Evolutionary conservation across 257 asterid genomes (phyloP).

Genomic region (Petunia secreta): DNA sequence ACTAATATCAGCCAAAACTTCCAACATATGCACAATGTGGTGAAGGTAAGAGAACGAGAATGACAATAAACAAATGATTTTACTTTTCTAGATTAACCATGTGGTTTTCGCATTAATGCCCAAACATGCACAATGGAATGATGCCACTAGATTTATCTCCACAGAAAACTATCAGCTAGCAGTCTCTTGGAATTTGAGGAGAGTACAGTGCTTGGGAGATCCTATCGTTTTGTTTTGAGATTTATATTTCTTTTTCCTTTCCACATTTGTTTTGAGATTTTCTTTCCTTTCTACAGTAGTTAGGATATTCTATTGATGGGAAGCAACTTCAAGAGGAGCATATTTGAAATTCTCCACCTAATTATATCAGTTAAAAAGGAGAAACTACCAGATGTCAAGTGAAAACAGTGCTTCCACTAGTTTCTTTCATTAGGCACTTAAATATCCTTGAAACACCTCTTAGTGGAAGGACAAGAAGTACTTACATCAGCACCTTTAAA

Average conservation of each 20-base stretch:
- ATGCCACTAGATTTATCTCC: neutral
- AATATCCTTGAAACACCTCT: neutral
- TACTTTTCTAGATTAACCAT: neutral
- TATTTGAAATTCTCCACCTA: constrained; percentile 14
- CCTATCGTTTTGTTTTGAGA: too few species aligned
- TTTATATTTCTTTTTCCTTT: too few species aligned
- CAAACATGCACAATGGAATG: neutral
- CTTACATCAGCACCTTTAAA: neutral
- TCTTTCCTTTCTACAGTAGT: too few species aligned
- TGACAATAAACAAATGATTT: neutral
- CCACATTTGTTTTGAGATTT: too few species aligned
- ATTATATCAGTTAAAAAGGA: neutral
- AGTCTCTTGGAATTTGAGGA: too few species aligned
- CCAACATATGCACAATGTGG: neutral
- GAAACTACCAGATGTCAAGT: neutral
- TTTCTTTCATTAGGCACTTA: neutral
- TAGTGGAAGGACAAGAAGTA: constrained; percentile 18
- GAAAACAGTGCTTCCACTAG: neutral
- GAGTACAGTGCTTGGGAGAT: too few species aligned
- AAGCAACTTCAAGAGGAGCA: constrained; percentile 7
- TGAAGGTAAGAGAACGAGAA: neutral
- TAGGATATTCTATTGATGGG: too few species aligned
- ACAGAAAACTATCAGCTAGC: neutral
- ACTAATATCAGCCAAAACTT: neutral
- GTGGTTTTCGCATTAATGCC: neutral